These are phyloP conservation scores for Fusarium aywerte DNA, from an alignment of 2,329 filamentous ascomycete genomes.

Conservation along the genomic window DNA sequence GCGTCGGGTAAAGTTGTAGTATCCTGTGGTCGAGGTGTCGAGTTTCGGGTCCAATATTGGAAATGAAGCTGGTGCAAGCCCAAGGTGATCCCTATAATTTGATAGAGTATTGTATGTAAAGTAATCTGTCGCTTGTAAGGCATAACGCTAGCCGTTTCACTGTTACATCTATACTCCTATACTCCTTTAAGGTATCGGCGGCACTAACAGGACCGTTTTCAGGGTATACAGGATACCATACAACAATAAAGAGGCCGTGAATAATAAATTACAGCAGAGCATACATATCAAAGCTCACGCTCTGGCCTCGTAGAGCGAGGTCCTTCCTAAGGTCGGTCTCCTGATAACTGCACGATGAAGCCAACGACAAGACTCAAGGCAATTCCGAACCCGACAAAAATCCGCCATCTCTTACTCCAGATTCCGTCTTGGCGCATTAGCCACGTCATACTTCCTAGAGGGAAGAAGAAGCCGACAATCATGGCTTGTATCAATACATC, in stretches of 20 bases:
- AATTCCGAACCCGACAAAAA: constrained; percentile 88
- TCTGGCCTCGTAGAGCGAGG: too few relatives aligned
- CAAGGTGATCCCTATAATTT: constrained; percentile 17
- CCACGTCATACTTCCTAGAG: constrained; percentile 86
- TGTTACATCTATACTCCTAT: background rate
- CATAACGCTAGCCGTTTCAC: constrained; percentile 6
- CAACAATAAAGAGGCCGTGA: background rate
- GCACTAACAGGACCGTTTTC: background rate
- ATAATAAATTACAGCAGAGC: background rate
- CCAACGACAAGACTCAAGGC: constrained; percentile 82
- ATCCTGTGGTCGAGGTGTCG: constrained; percentile 17
- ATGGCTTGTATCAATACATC: constrained; percentile 91
- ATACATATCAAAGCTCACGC: background rate
- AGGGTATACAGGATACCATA: background rate
- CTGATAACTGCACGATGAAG: constrained; percentile 64
- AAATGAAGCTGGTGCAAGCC: constrained; percentile 40
- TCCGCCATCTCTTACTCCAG: constrained; percentile 83
- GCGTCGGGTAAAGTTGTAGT: constrained; percentile 35
- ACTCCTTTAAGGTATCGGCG: background rate
- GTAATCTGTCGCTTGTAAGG: constrained; percentile 4
- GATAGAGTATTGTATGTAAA: constrained; percentile 24
- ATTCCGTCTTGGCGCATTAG: constrained; percentile 86
- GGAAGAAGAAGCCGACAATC: constrained; percentile 94
- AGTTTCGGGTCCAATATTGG: constrained; percentile 18
- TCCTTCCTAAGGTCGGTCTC: constrained; percentile 48